These are phyloP conservation scores for Acacia concinna DNA, from an alignment of 331 rosid genomes.

Conservation along the genomic window DNA sequence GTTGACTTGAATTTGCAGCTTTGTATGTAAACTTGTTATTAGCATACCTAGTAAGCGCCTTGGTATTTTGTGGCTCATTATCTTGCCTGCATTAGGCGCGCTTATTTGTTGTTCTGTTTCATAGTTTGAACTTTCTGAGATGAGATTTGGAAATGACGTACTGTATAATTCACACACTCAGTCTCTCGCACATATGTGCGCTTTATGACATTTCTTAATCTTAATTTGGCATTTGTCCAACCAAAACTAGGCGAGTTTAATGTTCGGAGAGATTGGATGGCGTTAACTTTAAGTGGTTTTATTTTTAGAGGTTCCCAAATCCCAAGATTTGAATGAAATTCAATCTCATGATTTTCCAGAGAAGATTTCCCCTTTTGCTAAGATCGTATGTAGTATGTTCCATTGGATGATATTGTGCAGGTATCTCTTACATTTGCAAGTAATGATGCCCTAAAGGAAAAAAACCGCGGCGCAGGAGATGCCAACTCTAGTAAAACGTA, in stretches of 20 bases:
- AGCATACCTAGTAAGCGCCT: not conserved
- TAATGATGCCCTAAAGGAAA: not conserved
- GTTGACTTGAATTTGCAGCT: slow-evolving; percentile 24
- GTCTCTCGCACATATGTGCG: not conserved
- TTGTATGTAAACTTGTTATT: slow-evolving; percentile 19
- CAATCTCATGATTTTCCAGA: slow-evolving; percentile 1
- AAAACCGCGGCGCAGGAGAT: no score
- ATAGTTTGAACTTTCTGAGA: not conserved
- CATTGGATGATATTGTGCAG: slow-evolving; percentile 38
- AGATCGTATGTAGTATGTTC: slow-evolving; percentile 37
- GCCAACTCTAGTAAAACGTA: not conserved
- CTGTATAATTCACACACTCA: not conserved
- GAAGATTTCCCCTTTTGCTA: slow-evolving; percentile 12
- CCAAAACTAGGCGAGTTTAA: not conserved
- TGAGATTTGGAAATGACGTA: not conserved
- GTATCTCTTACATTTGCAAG: not conserved
- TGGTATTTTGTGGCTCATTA: slow-evolving; percentile 5
- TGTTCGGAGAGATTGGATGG: not conserved
- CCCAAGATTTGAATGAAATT: not conserved
- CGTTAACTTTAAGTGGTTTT: not conserved
- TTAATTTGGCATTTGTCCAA: not conserved
- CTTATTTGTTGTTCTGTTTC: not conserved
- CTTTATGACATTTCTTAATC: not conserved
- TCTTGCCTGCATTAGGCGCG: not conserved
- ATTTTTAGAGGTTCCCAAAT: not conserved